A percentile compares a stretch with the other conserved stretches of the same genome.
phyloP scores from a whole-genome alignment of 1,284 basidiomycete genomes.

The Microbotryum lychnidis-dioicae region DNA sequence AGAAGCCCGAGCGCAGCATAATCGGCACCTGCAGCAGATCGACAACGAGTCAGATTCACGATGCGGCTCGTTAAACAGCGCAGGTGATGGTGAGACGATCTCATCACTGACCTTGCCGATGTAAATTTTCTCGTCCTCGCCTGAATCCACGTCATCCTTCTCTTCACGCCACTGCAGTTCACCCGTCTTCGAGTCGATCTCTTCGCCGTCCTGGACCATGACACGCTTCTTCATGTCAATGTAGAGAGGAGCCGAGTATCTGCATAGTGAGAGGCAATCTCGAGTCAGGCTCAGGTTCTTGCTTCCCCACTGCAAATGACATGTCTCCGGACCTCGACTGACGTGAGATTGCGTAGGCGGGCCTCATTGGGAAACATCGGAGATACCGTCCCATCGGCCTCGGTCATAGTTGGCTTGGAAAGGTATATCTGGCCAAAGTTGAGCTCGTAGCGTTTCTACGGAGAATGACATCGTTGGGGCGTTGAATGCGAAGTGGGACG shows the following conservation, averaged over 20 bases:
- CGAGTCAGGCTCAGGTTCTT: conserved; percentile 1
- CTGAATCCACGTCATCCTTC: conserved; percentile 55
- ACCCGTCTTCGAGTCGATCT: conserved; percentile 55
- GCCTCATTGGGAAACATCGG: conserved; percentile 98
- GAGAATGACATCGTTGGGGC: conserved; percentile 29
- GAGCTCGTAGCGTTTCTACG: conserved; percentile 83
- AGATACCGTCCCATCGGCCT: conserved; percentile 87
- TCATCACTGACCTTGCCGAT: conserved; percentile 74
- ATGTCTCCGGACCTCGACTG: conserved; percentile 3
- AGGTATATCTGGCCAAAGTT: conserved; percentile 97
- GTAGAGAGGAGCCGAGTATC: conserved; percentile 89
- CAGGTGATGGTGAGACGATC: not conserved
- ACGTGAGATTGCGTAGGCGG: conserved; percentile 79
- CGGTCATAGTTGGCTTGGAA: conserved; percentile 86
- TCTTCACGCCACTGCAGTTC: conserved; percentile 68
- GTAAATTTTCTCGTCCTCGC: conserved; percentile 76
- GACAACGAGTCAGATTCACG: not conserved
- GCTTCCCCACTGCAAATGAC: not conserved
- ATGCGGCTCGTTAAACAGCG: conserved; percentile 12
- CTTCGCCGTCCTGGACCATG: conserved; percentile 62
- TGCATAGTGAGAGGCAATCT: conserved; percentile 12
- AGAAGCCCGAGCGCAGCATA: conserved; percentile 94
- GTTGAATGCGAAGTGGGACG: not conserved
- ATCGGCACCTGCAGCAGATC: conserved; percentile 67
- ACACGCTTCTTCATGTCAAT: conserved; percentile 91